These are phyloP conservation scores for Hyphodiscus sp. DNA, from an alignment of 2,329 filamentous ascomycete species.

Conservation along the genomic window DNA sequence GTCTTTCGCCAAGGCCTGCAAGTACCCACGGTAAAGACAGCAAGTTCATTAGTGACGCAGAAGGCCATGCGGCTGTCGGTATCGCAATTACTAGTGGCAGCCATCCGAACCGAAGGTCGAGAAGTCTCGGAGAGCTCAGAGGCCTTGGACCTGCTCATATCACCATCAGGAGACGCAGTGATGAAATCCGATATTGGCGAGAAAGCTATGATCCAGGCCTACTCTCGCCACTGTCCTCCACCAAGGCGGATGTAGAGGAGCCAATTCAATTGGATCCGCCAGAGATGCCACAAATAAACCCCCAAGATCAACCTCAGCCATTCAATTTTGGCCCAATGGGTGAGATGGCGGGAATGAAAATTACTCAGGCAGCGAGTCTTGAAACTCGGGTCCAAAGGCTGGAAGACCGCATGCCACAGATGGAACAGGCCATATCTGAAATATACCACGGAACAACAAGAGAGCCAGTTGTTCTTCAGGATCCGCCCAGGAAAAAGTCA, in stretches of 20 bases:
- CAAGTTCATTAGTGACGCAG: slow-evolving; percentile 27
- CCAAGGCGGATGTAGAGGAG: slow-evolving; percentile 33
- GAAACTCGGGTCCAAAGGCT: slow-evolving; percentile 47
- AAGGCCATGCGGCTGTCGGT: slow-evolving; percentile 1
- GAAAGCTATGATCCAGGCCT: slow-evolving; percentile 50
- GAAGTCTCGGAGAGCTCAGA: slow-evolving; percentile 51
- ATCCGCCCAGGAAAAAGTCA: slow-evolving; percentile 16
- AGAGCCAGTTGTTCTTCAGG: slow-evolving; percentile 19
- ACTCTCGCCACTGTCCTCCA: slow-evolving; percentile 46
- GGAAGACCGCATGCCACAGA: slow-evolving; percentile 44
- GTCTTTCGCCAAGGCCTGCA: slow-evolving; percentile 55
- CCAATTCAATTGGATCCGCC: slow-evolving; percentile 29
- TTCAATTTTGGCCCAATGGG: slow-evolving; percentile 48
- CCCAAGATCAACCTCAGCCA: slow-evolving; percentile 39
- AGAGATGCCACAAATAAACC: slow-evolving; percentile 14
- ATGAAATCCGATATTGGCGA: slow-evolving; percentile 59
- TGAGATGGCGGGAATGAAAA: slow-evolving; percentile 48
- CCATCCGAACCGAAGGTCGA: slow-evolving; percentile 46
- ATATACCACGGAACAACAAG: slow-evolving; percentile 7
- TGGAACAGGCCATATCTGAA: slow-evolving; percentile 37
- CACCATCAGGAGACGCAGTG: slow-evolving; percentile 46
- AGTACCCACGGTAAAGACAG: slow-evolving; percentile 49
- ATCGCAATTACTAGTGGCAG: slow-evolving; percentile 38
- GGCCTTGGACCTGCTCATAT: slow-evolving; percentile 33
- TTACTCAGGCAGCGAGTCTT: slow-evolving; percentile 47